Evolutionary conservation across 805 yeast genomes (phyloP).

Genomic region (Cyberlindnera mrakii): DNA sequence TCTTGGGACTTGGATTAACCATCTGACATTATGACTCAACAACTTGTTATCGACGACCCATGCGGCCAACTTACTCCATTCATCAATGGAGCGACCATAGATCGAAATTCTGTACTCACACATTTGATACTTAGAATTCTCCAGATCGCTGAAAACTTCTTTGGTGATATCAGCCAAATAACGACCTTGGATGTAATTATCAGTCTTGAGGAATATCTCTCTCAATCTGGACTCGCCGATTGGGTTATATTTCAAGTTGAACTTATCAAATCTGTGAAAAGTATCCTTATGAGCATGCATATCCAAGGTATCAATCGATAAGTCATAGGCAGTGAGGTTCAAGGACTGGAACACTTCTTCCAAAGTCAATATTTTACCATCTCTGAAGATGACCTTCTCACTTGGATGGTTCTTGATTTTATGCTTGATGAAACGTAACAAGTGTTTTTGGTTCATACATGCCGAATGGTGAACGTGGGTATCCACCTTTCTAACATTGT

Average conservation of each 20-base stretch:
- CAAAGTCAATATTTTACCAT: conserved; percentile 79
- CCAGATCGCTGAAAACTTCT: conserved; percentile 92
- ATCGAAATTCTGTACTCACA: conserved; percentile 93
- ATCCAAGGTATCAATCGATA: conserved; percentile 93
- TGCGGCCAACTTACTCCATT: conserved; percentile 92
- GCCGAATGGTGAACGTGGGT: conserved; percentile 99
- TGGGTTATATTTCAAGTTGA: conserved; percentile 94
- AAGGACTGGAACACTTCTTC: conserved; percentile 89
- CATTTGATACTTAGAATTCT: conserved; percentile 94
- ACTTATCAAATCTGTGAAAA: conserved; percentile 95
- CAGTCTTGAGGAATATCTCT: conserved; percentile 93
- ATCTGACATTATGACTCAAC: conserved; percentile 88
- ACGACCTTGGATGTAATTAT: conserved; percentile 81
- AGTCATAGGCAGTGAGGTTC: conserved; percentile 87
- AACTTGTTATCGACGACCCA: conserved; percentile 95
- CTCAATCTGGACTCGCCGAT: conserved; percentile 96
- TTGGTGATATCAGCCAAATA: conserved; percentile 90
- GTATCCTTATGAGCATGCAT: conserved; percentile 99
- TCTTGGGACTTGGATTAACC: conserved; percentile 95
- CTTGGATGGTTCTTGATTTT: conserved; percentile 82
- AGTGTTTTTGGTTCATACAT: conserved; percentile 97
- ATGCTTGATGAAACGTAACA: conserved; percentile 88
- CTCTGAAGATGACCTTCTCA: conserved; percentile 91
- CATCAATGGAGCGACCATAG: conserved; percentile 83
- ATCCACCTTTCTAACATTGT: conserved; percentile 93